Base-by-base conservation (phyloP, 176 grass and related monocot species). In the Secale cereale region DNA sequence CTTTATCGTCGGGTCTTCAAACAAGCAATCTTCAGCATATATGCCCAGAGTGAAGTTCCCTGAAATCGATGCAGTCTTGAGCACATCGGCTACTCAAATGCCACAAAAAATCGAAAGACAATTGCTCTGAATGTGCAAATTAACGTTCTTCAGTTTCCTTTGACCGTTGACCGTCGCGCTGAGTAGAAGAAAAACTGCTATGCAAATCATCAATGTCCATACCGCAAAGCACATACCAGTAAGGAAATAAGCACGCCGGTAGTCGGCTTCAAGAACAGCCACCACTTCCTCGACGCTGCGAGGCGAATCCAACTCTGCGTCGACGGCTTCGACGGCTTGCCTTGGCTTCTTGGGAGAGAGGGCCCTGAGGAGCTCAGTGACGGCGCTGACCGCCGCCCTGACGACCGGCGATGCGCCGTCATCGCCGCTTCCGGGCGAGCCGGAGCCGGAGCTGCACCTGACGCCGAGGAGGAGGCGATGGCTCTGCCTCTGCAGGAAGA, bases 1-100 rank as follows among this genome's bases (percentile, higher is more conserved):
- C 35, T 87, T 95, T 40, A 98, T 98, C 22, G 96, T 98, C 16
- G 96, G 96, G 82, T 98, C 96, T 81, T 98, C 91, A 43, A 95
- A 95, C 43, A 94, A 76, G 76, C 96, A 98, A 80, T 95, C 89
- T 75, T 95, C 87, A 8, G 86, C 75, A 78, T 95, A 98, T 61
- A 94, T 89, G 5, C 63, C 81, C 20, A 66, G 35, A 59, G 68
- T 92, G 81, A 98, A 98, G 84, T 98, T 79, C 31, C 96, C 93
- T 93, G 89, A 41, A 73, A 73, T 52, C 29, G 12, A 82, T 20
- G 17, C 4, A 37, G 37, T 63, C 10, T 6, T 65, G 37, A 77
- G 5, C 28, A 15, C n/a, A 41, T 61, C 2, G 69, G 45, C 72
- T 31, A 76, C 72, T 52, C 41, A 54, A 76, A 7, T 76, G 26